A percentile compares a stretch with the other conserved stretches of the same genome.
These are phyloP conservation scores for Pestalotiopsis sp. DNA, from an alignment of 2,329 filamentous ascomycete species.

Conservation along the genomic window DNA sequence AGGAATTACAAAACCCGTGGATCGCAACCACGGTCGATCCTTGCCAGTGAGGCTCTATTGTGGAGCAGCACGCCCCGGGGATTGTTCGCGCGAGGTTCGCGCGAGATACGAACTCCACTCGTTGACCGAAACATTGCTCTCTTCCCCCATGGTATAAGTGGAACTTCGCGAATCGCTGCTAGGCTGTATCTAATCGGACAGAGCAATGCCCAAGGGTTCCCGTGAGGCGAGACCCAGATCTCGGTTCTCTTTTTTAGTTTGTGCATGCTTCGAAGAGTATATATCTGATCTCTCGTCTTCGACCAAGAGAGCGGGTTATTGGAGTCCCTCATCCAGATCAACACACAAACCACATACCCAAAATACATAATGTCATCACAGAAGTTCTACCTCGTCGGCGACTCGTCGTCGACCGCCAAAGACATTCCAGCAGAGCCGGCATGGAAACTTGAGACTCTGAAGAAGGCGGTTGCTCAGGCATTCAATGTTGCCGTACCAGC, in stretches of 20 bases:
- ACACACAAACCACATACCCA: neutral
- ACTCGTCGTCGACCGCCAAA: neutral
- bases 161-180: slow-evolving; percentile 4
- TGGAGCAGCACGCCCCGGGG: neutral
- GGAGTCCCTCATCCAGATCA: neutral
- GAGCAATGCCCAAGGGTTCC: neutral
- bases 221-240: neutral
- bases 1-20: neutral
- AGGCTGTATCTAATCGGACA: slow-evolving; percentile 8
- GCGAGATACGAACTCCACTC: neutral
- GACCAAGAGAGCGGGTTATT: neutral
- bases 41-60: neutral
- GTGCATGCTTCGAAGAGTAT: neutral
- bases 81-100: neutral
- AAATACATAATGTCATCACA: slow-evolving; percentile 5
- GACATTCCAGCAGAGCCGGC: slow-evolving; percentile 4
- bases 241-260: neutral
- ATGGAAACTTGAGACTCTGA: slow-evolving; percentile 4
- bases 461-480: slow-evolving; percentile 2
- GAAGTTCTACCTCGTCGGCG: slow-evolving; percentile 9
- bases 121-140: slow-evolving; percentile 1
- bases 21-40: neutral
- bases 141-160: neutral
- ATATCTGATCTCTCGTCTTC: neutral
- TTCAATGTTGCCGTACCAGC: neutral